Evolutionary conservation across 352 stramenopile genomes (phyloP), one percentile per base, ranked within the genome.

Genomic region (Globisporangium uncinulatum): DNA sequence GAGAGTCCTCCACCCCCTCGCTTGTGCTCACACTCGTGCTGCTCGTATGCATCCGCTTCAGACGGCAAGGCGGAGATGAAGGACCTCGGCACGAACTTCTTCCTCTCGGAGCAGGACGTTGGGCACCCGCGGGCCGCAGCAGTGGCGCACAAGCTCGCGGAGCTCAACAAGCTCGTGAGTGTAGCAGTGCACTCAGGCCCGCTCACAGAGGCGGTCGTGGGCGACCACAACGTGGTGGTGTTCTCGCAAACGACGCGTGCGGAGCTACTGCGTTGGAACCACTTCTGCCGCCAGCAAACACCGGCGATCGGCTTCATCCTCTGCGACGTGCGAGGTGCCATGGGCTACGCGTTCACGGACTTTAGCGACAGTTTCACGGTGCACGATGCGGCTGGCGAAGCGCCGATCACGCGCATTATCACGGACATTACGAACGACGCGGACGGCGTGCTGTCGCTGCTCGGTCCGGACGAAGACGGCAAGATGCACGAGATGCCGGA

Each of bases 51-150:
- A 31, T 47, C 34, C 6, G 10, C 34, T 61, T n/a, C 51, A 86
- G 74, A 97, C 54, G 70, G 73, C 17, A 64, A 79, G 21, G 69
- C 82, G 19, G 73, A 91, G 60, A 74, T 89, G 17, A 87, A 88
- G 57, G 92, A 98, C 66, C 65, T 97, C n/a, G 92, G 92, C 29
- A 65, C 65, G n/a, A 98, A 98, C 62, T 98, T 98, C 57, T 98
- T 97, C 62, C 66, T 98, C 15, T 78, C 73, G 42, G 86, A 97
- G 65, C 55, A 82, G 37, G 83, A 95, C 57, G 72, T 95, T 13
- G 85, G 84, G 9, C 62, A 78, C 15, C 81, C 86, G 8, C 77
- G 86, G 21, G 83, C 81, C 4, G 46, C 59, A 2, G 79, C 79
- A 1, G 80, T 87, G 46, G 65, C 76, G 21, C 79, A 93, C 71